Evolutionary conservation across 2,329 filamentous ascomycete species (phyloP), one percentile per base, ranked within the genome.

Genomic region (Torrubiellomyces zombiae): DNA sequence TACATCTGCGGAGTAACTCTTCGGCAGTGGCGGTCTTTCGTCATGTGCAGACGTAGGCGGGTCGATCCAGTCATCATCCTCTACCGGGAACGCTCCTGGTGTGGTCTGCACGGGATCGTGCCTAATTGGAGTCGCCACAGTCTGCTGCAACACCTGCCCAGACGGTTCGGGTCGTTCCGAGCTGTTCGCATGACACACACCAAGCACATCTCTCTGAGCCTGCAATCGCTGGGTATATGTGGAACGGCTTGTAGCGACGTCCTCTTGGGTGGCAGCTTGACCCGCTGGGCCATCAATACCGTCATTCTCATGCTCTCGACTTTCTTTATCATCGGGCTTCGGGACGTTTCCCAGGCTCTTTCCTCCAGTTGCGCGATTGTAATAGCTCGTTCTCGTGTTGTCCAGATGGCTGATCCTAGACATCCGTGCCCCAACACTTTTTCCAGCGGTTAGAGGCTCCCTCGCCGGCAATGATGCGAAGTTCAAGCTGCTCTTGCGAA

Each of bases 151-250:
- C 33, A 30, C 47, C 54, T 3, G 55, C 47, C 7, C 49, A 7
- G 58, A 49, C 2, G 57, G 59, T 31, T 66, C 68, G 2, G 63
- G 58, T 10, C 53, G 47, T 18, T 60, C 53, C 11, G 54, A 43
- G 24, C 53, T 51, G 21, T 50, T 57, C 5, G 61, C 47, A 30
- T 69, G 66, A 0, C 60, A 58, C 36, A 75, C 67, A 10, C 69
- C 68, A 24, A 75, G 54, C 54, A 67, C 66, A 42, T 74, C 92
- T 39, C 98, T 95, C 39, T 85, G 82, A 40, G 95, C 86, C 36
- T 93, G 83, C 10, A 98, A 60, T 21, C 80, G 66, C 47, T 95
- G 85, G 0, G 89, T 93, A n/a, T 89, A 91, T n/a, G n/a, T n/a
- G n/a, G n/a, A n/a, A n/a, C n/a, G n/a, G n/a, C n/a, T n/a, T 0